These are phyloP conservation scores for Umbellularia californica DNA, from an alignment of 164 flowering plant genomes.

Conservation along the genomic window DNA sequence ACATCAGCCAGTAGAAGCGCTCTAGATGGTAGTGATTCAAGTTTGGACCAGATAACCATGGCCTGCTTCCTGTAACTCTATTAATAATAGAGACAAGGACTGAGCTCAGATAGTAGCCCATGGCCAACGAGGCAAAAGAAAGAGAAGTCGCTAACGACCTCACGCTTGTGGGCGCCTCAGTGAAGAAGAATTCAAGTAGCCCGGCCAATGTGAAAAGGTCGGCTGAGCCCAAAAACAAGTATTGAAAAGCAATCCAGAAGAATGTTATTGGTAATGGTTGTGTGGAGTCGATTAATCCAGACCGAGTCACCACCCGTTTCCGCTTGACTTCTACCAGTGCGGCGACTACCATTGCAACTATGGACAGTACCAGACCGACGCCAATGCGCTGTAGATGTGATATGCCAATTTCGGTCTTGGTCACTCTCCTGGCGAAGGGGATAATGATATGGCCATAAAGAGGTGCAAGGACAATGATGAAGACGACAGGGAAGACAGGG, in stretches of 20 bases:
- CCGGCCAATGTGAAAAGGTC: conserved; percentile 89
- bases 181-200: conserved; percentile 81
- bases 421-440: conserved; percentile 60
- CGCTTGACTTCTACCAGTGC: conserved; percentile 76
- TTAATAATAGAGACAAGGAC: conserved; percentile 66
- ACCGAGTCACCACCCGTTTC: conserved; percentile 39
- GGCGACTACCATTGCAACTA: conserved; percentile 78
- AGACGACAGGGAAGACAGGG: conserved; percentile 80
- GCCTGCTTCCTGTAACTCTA: conserved; percentile 32
- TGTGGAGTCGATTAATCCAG: conserved; percentile 33
- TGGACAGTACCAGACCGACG: conserved; percentile 65
- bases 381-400: conserved; percentile 81
- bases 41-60: conserved; percentile 69
- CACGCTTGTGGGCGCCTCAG: conserved; percentile 82
- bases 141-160: conserved; percentile 82
- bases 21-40: conserved; percentile 75
- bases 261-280: conserved; percentile 64
- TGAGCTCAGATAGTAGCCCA: conserved; percentile 86
- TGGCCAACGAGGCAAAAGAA: conserved; percentile 73
- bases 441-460: conserved; percentile 57
- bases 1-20: conserved; percentile 76
- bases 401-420: conserved; percentile 70
- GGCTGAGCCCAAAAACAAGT: conserved; percentile 80
- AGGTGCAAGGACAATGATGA: conserved; percentile 84
- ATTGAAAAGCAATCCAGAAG: conserved; percentile 78